Conservation (phyloP, 2,329 filamentous ascomycete species). For the Colletotrichum lini region DNA sequence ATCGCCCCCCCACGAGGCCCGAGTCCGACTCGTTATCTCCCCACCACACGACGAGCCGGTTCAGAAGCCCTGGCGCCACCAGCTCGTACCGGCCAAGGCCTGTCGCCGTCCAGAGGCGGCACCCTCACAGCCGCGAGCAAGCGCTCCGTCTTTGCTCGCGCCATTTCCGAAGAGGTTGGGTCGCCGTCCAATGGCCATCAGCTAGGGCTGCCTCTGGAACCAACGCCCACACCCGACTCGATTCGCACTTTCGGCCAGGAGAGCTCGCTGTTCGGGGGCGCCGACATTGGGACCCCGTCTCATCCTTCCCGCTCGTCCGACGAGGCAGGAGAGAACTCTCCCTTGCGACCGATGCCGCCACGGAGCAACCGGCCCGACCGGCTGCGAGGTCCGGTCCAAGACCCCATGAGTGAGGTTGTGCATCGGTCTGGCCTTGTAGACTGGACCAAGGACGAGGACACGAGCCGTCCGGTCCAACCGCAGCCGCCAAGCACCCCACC, state of each 20-base stretch:
- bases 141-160: conserved; percentile 27
- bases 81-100: neutral
- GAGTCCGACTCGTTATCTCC: neutral
- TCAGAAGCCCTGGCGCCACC: conserved; percentile 8
- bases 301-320: conserved; percentile 6
- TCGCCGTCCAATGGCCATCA: neutral
- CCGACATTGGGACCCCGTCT: conserved; percentile 18
- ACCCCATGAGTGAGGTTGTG: conserved; percentile 23
- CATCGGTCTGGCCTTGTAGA: conserved; percentile 3
- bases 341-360: conserved; percentile 7
- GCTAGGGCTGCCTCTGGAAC: conserved; percentile 6
- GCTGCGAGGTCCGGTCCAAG: conserved; percentile 4
- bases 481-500: conserved; percentile 27
- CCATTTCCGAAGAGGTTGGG: conserved; percentile 14
- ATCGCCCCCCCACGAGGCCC: conserved; percentile 30
- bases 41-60: neutral
- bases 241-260: conserved; percentile 40
- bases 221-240: conserved; percentile 23
- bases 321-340: conserved; percentile 20
- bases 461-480: neutral
- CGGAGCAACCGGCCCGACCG: neutral
- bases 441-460: neutral
- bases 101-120: neutral
- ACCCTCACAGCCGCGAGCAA: neutral
- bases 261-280: conserved; percentile 37